Percentiles rank a stretch among this genome's conserved stretches.
phyloP scores from a whole-genome alignment of 225 moss, liverwort and hornwort genomes.

The Thuidium tamariscinum region DNA sequence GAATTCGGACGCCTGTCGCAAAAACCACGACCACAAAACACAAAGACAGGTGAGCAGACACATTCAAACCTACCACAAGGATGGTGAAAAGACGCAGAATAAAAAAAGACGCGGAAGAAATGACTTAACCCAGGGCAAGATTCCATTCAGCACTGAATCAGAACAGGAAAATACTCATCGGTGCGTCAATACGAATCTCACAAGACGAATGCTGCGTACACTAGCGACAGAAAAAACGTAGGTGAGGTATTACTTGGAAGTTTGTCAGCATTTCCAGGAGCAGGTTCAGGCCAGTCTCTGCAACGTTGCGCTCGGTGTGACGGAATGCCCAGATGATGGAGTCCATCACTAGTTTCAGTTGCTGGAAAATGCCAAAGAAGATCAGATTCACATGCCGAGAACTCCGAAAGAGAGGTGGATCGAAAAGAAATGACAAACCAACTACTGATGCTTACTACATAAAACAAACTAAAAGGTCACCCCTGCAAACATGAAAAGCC shows the following conservation, averaged over 20 bases:
- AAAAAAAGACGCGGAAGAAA: background rate
- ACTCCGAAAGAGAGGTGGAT: background rate
- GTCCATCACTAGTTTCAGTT: conserved; percentile 98
- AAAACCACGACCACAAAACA: background rate
- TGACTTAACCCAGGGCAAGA: background rate
- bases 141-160: background rate
- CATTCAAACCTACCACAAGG: background rate
- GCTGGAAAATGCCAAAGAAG: conserved; percentile 16
- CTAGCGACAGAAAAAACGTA: background rate
- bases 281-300: conserved; percentile 89
- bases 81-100: background rate
- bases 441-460: background rate
- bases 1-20: conserved; percentile 68
- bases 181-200: background rate
- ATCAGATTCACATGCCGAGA: background rate
- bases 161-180: background rate
- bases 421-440: background rate
- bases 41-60: background rate
- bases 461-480: background rate
- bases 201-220: background rate
- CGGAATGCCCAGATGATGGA: conserved; percentile 99
- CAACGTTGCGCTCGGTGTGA: conserved; percentile 95
- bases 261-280: conserved; percentile 91
- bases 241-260: conserved; percentile 42
- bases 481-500: background rate